Conservation (phyloP, 805 yeast genomes). For the Yamadazyma laniorum region DNA sequence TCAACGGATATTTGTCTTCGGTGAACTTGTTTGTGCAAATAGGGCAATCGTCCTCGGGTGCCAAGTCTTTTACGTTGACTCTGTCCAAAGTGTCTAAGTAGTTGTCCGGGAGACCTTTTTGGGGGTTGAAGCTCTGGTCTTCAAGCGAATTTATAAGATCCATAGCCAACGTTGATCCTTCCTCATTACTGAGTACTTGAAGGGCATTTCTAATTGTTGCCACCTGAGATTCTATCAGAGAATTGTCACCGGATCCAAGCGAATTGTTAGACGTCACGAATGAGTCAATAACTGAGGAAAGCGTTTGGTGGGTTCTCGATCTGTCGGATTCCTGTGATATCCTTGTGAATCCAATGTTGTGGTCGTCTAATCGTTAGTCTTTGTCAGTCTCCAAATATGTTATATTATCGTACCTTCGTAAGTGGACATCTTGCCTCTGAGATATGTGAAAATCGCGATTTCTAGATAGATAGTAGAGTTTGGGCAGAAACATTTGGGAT, state of each 20-base stretch:
- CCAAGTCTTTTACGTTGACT: slow-evolving; percentile 36
- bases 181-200: slow-evolving; percentile 27
- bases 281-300: slow-evolving; percentile 29
- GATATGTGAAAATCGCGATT: slow-evolving; percentile 3
- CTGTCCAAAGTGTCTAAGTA: slow-evolving; percentile 78
- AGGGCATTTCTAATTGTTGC: slow-evolving; percentile 33
- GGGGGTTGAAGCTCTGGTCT: slow-evolving; percentile 6
- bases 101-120: slow-evolving; percentile 61
- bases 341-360: slow-evolving; percentile 23
- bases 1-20: slow-evolving; percentile 74
- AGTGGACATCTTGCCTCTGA: slow-evolving; percentile 33
- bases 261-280: slow-evolving; percentile 23
- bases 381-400: background rate
- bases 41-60: slow-evolving; percentile 67
- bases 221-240: background rate
- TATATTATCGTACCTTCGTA: slow-evolving; percentile 40
- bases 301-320: slow-evolving; percentile 28
- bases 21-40: slow-evolving; percentile 75
- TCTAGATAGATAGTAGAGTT: too few species aligned
- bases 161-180: slow-evolving; percentile 28
- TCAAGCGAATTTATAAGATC: slow-evolving; percentile 26
- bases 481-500: too few species aligned
- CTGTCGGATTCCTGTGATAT: slow-evolving; percentile 17
- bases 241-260: background rate
- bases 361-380: slow-evolving; percentile 33